Evolutionary conservation across 2,329 filamentous ascomycete species (phyloP), one percentile per base, ranked within the genome.

Genomic region (Alternaria gaisen): DNA sequence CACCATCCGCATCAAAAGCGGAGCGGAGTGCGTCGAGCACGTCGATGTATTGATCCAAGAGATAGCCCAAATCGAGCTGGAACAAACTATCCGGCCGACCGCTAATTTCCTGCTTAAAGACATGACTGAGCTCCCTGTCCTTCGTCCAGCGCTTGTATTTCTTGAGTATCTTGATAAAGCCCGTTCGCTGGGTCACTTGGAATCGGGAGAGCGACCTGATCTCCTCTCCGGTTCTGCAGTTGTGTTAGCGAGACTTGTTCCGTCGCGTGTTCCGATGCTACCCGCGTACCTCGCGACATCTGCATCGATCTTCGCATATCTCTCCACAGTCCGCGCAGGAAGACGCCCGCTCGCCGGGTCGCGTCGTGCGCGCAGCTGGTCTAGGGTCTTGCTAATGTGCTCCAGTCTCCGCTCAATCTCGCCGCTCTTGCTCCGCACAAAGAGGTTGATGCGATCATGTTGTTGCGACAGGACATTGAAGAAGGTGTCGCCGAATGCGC

Each of bases 61-160:
- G 71, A 40, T 82, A 79, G 38, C 80, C 81, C 62, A 92, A 87
- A 74, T 93, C 87, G 65, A 87, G 83, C 52, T 85, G 85, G 8
- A 89, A 90, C 72, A 94, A 93, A 77, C 89, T 91, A 77, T 89
- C 90, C 4, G 87, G 88, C 56, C 87, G 83, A 51, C 83, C 82
- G 48, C 92, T 82, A 24, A 94, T 80, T 67, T 89, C 86, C 30
- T 89, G 84, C 62, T 86, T 87, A 78, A 95, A 91, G 24, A 89
- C 86, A 46, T 82, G 81, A 61, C 86, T 86, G 22, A 95, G 81
- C 0, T 85, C 83, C 6, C 83, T 83, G 22, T 91, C 93, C 41
- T 88, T 88, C 3, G 92, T 94, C 92, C 92, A 95, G 85, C 93
- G 94, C 85, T 90, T 83, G 80, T 95, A 94, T 75, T 96, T 96